Conservation (phyloP, 2,329 filamentous ascomycete species). For the Fusarium annulatum region DNA sequence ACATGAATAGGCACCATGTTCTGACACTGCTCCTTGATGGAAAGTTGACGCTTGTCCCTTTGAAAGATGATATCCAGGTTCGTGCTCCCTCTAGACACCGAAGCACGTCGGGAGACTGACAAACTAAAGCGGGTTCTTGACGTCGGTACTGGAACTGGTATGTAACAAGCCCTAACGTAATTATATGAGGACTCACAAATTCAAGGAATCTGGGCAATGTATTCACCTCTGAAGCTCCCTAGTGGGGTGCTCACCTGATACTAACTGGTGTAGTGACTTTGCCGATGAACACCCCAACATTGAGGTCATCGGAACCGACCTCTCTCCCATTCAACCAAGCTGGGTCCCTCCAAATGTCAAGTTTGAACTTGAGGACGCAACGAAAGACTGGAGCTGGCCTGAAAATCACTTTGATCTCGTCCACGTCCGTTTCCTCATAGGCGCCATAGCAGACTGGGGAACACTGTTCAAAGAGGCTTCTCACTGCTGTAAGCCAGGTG, state of each 20-base stretch:
- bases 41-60: not conserved
- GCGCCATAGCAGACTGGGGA: not conserved
- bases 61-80: not conserved
- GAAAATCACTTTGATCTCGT: not conserved
- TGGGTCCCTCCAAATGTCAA: not conserved
- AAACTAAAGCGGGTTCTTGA: not conserved
- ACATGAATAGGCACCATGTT: not conserved
- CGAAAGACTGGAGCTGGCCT: not conserved
- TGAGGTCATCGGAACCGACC: not conserved
- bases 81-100: accelerated
- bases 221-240: accelerated
- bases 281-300: not conserved
- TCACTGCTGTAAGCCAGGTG: not conserved
- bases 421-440: not conserved
- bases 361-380: not conserved
- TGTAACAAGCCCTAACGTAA: not conserved
- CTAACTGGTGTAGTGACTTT: not conserved
- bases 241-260: accelerated
- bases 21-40: not conserved
- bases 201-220: not conserved
- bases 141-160: not conserved
- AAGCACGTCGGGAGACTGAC: accelerated
- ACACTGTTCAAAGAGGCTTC: not conserved
- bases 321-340: not conserved
- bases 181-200: not conserved